Evolutionary conservation across 2,329 filamentous ascomycete genomes (phyloP), one percentile per base, ranked within the genome.

Genomic region (Botryotinia convoluta): DNA sequence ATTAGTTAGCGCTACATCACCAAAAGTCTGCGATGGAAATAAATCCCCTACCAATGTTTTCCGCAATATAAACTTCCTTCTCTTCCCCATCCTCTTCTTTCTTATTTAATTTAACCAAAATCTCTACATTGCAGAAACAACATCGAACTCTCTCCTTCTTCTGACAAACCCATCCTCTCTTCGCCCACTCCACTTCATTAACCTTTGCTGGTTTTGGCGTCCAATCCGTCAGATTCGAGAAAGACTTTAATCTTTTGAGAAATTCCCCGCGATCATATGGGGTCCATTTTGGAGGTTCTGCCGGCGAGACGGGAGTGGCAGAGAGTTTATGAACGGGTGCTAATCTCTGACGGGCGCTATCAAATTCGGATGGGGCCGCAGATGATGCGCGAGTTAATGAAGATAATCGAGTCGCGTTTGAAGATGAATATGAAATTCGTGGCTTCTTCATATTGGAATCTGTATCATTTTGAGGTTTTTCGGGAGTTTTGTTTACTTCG

Each of bases 141-240:
- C 96, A 99, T 29, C 90, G 89, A 26, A 98, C 93, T 6, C 92
- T 92, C 82, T 97, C 94, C 76, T 90, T 90, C 78, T 92, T 92
- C 63, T 92, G 90, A 79, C 95, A 98, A 6, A 91, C 87, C 95
- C 96, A 99, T 0, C 95, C 95, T 74, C 93, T 86, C 84, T 95
- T 97, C 0, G 95, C 95, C 96, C 96, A 99, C 81, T 94, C 92
- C 12, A 98, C 90, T 83, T 98, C 96, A 80, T 90, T 94, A 78
- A 98, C 91, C 48, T 86, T 87, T 70, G 95, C 89, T 0, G 96
- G 95, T 81, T 98, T 98, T 0, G 93, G 92, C n/a, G 93, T 92
- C 95, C 95, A 99, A 81, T 92, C 89, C 71, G 94, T 96, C 65
- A 98, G 90, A 77, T 95, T 94, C 80, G 95, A 92, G 80, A 97